Evolutionary conservation across 257 asterid genomes (phyloP).

Genomic region (Fraxinus excelsior): DNA sequence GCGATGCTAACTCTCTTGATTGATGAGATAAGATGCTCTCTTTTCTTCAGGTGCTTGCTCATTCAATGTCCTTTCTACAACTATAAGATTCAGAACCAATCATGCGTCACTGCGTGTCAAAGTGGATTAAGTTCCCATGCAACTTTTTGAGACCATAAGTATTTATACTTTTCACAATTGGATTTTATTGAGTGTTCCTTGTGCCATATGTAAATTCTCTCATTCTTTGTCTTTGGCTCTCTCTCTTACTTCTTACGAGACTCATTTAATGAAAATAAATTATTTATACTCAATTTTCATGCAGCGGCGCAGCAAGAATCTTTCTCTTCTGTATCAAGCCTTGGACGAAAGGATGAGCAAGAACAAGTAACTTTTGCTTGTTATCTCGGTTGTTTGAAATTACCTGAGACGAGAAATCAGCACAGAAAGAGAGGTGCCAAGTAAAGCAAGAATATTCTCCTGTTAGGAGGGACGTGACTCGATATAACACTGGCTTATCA

Average conservation of each 20-base stretch:
- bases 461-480: slow-evolving; percentile 11
- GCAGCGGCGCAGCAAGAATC: slow-evolving; percentile 21
- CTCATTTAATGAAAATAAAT: not conserved
- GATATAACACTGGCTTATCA: slow-evolving; percentile 6
- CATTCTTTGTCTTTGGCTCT: too few species aligned
- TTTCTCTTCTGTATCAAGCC: slow-evolving; percentile 18
- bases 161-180: not conserved
- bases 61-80: not conserved
- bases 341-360: slow-evolving; percentile 30
- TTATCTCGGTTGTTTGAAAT: slow-evolving; percentile 23
- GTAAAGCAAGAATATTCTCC: not conserved
- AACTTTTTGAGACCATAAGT: not conserved
- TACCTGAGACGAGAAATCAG: slow-evolving; percentile 19
- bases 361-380: slow-evolving; percentile 36
- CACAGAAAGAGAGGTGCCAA: not conserved
- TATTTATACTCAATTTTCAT: not conserved
- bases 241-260: not conserved
- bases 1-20: not conserved
- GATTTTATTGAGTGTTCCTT: not conserved
- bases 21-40: not conserved
- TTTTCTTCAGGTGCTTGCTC: not conserved
- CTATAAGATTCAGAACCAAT: not conserved
- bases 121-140: not conserved
- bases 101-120: not conserved
- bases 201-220: not conserved